Percentiles rank a stretch among this genome's conserved stretches.
These are phyloP conservation scores for Amaranthus cruentus DNA, from an alignment of 148 eudicot species.

Conservation along the genomic window DNA sequence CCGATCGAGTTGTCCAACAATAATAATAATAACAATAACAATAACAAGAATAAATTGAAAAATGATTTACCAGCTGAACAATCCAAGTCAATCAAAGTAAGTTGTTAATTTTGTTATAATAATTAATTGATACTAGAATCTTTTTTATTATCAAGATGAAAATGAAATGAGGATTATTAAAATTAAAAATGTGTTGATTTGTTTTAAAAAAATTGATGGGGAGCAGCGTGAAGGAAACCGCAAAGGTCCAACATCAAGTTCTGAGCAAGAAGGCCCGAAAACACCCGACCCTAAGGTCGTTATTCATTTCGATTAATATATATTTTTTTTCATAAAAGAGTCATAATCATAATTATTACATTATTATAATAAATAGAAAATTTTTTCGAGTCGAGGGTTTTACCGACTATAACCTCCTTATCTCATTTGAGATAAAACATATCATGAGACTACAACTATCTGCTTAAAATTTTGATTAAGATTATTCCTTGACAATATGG, in stretches of 20 bases:
- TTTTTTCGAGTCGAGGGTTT: no score
- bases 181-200: not conserved
- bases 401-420: no score
- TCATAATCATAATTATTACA: no score
- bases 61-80: constrained; percentile 27
- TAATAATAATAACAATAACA: constrained; percentile 13
- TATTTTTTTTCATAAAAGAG: no score
- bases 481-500: no score
- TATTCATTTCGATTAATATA: not conserved
- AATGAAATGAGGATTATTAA: constrained; percentile 1
- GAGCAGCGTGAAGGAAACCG: constrained; percentile 90
- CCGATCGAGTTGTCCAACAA: constrained; percentile 51
- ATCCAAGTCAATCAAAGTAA: constrained; percentile 67
- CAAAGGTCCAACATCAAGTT: constrained; percentile 67
- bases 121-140: not conserved
- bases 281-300: constrained; percentile 90
- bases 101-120: constrained; percentile 3
- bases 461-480: no score
- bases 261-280: constrained; percentile 75
- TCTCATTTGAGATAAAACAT: no score
- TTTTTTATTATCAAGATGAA: not conserved
- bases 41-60: constrained; percentile 13
- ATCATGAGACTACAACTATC: no score
- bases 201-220: not conserved
- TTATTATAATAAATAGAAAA: no score